Evolutionary conservation across 164 flowering plant genomes (phyloP).

Genomic region (Platanus orientalis): DNA sequence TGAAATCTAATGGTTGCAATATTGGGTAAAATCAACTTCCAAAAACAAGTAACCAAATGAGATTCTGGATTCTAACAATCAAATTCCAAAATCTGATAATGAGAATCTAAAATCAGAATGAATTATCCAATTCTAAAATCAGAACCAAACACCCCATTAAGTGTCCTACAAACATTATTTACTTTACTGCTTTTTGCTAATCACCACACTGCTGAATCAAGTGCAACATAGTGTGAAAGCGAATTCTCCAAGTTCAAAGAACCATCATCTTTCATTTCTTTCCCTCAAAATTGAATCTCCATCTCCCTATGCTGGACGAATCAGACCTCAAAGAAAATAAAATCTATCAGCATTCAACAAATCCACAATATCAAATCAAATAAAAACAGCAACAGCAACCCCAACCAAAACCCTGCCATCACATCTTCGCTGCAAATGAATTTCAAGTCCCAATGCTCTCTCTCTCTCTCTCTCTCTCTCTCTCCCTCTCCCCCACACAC

Average conservation of each 20-base stretch:
- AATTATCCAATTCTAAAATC: no score
- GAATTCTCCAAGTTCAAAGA: background rate
- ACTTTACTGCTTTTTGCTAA: background rate
- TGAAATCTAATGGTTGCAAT: no score
- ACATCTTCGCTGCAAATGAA: conserved; percentile 29
- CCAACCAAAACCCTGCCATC: conserved; percentile 1
- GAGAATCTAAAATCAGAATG: no score
- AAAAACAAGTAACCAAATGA: no score
- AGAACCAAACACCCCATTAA: no score
- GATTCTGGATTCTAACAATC: no score
- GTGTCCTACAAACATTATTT: conserved; percentile 3
- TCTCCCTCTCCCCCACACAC: no score
- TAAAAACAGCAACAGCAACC: background rate
- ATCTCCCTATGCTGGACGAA: background rate
- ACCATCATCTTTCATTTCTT: conserved; percentile 4
- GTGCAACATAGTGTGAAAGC: background rate
- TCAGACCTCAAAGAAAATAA: background rate
- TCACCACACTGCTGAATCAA: background rate
- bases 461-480: no score
- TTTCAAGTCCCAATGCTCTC: conserved; percentile 67
- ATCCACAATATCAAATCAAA: background rate
- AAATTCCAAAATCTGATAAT: no score
- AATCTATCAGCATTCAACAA: no score
- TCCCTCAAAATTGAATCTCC: no score
- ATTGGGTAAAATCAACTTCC: no score